These are phyloP conservation scores for Pisolithus albus DNA, from an alignment of 768 basidiomycete genomes.

Conservation along the genomic window DNA sequence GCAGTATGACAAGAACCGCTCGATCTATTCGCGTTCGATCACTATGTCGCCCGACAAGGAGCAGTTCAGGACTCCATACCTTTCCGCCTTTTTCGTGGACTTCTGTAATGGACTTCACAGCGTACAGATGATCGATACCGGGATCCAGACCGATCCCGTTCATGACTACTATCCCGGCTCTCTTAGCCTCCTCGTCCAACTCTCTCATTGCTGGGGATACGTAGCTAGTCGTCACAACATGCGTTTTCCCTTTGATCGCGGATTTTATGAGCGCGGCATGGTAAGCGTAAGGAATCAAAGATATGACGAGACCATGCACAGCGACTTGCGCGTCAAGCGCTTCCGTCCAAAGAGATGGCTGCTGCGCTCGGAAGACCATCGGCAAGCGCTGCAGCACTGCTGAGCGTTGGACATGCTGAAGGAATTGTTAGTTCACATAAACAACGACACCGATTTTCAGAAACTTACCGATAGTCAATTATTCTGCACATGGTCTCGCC, in stretches of 20 bases:
- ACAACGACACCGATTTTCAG: conserved; percentile 1
- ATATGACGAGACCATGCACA: conserved; percentile 88
- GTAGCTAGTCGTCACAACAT: conserved; percentile 96
- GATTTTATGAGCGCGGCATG: conserved; percentile 88
- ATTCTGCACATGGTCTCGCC: conserved; percentile 92
- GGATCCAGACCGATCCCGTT: conserved; percentile 98
- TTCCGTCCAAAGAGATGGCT: conserved; percentile 74
- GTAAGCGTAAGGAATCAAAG: conserved; percentile 91
- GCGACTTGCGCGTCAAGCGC: conserved; percentile 81
- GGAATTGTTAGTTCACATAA: neutral
- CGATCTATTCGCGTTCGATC: conserved; percentile 47
- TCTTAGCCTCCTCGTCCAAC: conserved; percentile 72
- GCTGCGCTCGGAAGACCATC: conserved; percentile 62
- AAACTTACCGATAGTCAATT: conserved; percentile 72
- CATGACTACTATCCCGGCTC: conserved; percentile 88
- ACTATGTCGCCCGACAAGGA: neutral
- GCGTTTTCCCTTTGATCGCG: conserved; percentile 71
- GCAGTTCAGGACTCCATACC: conserved; percentile 33
- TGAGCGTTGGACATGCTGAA: conserved; percentile 82
- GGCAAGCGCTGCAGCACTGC: conserved; percentile 63
- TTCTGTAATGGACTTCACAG: conserved; percentile 89
- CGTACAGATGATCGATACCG: conserved; percentile 90
- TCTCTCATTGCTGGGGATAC: conserved; percentile 87
- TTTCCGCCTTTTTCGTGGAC: conserved; percentile 94
- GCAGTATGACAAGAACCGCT: conserved; percentile 90